These are phyloP conservation scores for Claviceps lovelessii DNA, from an alignment of 2,329 filamentous ascomycete genomes.

Conservation along the genomic window DNA sequence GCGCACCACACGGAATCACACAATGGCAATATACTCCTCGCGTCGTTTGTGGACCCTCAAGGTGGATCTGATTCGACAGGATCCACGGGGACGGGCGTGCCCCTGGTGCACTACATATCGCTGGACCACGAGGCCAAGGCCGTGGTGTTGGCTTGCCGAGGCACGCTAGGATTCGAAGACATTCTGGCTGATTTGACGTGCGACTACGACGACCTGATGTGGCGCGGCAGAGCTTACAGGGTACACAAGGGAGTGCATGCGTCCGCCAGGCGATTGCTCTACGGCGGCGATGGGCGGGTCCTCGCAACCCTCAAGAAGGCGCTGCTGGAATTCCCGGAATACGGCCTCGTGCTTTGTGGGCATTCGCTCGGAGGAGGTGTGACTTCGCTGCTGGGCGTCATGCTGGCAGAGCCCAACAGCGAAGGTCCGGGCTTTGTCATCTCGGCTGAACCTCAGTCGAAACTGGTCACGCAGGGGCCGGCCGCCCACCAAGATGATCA, in stretches of 20 bases:
- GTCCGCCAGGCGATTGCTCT: slow-evolving; percentile 52
- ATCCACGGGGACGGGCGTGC: slow-evolving; percentile 50
- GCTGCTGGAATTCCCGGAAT: slow-evolving; percentile 51
- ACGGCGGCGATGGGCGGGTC: slow-evolving; percentile 52
- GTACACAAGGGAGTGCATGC: slow-evolving; percentile 65
- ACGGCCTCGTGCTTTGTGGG: slow-evolving; percentile 55
- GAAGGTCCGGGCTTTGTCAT: slow-evolving; percentile 48
- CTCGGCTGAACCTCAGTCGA: slow-evolving; percentile 32
- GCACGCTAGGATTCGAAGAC: slow-evolving; percentile 60
- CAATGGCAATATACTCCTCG: slow-evolving; percentile 45
- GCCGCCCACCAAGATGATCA: slow-evolving; percentile 7
- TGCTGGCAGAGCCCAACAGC: slow-evolving; percentile 50
- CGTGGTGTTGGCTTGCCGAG: slow-evolving; percentile 57
- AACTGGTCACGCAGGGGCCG: slow-evolving; percentile 22
- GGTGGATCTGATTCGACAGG: slow-evolving; percentile 53
- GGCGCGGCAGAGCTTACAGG: slow-evolving; percentile 50
- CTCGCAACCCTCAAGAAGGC: slow-evolving; percentile 51
- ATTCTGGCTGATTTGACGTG: slow-evolving; percentile 61
- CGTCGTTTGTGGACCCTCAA: slow-evolving; percentile 56
- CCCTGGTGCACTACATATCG: slow-evolving; percentile 59
- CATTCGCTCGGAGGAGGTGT: slow-evolving; percentile 58
- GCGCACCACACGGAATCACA: slow-evolving; percentile 47
- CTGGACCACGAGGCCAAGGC: slow-evolving; percentile 58
- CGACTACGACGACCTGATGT: slow-evolving; percentile 51
- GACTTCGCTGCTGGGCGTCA: slow-evolving; percentile 54